phyloP scores from a whole-genome alignment of 2,329 filamentous ascomycete species.

The Leptodontidium sp. region DNA sequence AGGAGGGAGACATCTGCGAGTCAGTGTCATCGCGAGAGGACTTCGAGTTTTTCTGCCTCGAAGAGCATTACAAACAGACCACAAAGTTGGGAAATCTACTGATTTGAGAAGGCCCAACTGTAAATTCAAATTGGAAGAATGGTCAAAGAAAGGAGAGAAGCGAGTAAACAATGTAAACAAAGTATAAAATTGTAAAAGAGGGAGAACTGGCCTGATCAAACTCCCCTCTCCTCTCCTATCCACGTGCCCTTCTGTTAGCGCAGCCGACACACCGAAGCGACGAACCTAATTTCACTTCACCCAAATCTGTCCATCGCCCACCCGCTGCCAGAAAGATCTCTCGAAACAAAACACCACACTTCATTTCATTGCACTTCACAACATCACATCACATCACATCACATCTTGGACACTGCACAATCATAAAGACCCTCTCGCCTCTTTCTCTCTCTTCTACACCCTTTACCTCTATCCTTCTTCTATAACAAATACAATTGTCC shows the following conservation, averaged over 20 bases:
- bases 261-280: constrained; percentile 1
- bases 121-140: no score
- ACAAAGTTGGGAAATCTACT: no score
- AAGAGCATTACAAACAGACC: no score
- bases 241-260: constrained; percentile 5
- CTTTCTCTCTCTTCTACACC: neutral
- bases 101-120: no score
- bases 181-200: no score
- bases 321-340: neutral
- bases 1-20: no score
- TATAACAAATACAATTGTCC: neutral
- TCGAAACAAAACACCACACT: neutral
- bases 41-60: no score
- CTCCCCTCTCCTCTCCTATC: neutral
- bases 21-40: no score
- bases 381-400: neutral
- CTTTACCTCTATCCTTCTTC: neutral
- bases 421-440: neutral
- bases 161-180: no score
- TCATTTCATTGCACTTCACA: neutral
- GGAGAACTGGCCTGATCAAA: neutral
- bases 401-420: neutral
- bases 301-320: neutral
- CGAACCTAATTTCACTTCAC: constrained; percentile 1
- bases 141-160: no score